Evolutionary conservation across 805 yeast species (phyloP).

Genomic region (Myxozyma neotropica): DNA sequence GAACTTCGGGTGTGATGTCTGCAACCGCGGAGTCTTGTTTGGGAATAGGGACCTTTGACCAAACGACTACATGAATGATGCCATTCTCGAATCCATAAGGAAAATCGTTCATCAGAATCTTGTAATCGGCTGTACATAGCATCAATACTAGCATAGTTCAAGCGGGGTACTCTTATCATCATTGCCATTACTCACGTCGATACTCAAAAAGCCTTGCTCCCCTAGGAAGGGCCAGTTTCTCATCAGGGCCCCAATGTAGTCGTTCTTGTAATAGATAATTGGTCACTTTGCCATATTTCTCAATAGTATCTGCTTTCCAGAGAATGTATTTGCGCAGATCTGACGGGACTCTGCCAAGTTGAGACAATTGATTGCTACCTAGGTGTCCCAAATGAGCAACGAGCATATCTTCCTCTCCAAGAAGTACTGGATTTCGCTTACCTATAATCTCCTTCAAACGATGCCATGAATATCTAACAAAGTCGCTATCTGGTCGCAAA

Average conservation of each 20-base stretch:
- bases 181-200: too few species aligned
- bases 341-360: conserved; percentile 38
- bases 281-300: conserved; percentile 37
- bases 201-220: conserved; percentile 30
- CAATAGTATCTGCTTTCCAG: conserved; percentile 35
- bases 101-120: conserved; percentile 56
- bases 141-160: too few species aligned
- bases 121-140: conserved; percentile 41
- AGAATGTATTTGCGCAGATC: conserved; percentile 35
- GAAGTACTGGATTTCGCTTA: neutral
- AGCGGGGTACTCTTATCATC: too few species aligned
- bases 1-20: conserved; percentile 42
- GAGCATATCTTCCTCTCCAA: neutral
- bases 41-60: conserved; percentile 56
- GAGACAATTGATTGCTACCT: conserved; percentile 32
- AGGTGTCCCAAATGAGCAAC: conserved; percentile 28
- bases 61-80: conserved; percentile 57
- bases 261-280: conserved; percentile 36
- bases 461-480: conserved; percentile 37
- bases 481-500: conserved; percentile 31
- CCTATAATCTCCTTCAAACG: conserved; percentile 36
- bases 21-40: conserved; percentile 44
- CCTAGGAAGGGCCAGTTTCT: conserved; percentile 3
- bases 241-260: conserved; percentile 39
- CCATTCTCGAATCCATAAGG: conserved; percentile 56